A percentile compares a stretch with the other conserved stretches of the same genome.
These are phyloP conservation scores for Nakataea oryzae DNA, from an alignment of 2,329 filamentous ascomycete genomes.

Conservation along the genomic window DNA sequence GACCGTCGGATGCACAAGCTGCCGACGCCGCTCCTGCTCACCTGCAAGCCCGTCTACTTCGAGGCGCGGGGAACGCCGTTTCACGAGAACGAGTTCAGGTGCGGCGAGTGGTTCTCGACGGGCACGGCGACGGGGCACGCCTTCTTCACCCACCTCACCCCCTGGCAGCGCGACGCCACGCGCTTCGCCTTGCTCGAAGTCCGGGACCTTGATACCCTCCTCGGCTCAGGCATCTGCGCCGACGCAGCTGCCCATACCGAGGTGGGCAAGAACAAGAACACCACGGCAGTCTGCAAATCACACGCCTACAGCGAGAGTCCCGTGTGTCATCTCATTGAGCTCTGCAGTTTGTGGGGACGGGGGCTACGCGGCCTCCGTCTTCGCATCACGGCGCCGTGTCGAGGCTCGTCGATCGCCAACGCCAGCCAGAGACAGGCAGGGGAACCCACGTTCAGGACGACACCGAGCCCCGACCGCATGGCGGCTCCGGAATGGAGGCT, in stretches of 20 bases:
- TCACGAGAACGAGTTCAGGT: constrained; percentile 32
- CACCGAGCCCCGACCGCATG: no score
- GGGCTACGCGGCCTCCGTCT: constrained; percentile 28
- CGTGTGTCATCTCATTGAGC: constrained; percentile 18
- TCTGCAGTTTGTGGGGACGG: constrained; percentile 23
- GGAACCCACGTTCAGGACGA: no score
- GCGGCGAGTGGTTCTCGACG: constrained; percentile 33
- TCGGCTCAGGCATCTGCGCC: neutral
- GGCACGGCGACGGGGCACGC: constrained; percentile 29
- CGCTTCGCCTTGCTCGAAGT: constrained; percentile 31
- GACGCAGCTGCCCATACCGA: no score
- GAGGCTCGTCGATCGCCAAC: constrained; percentile 4
- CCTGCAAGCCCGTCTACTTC: constrained; percentile 28
- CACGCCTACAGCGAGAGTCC: neutral
- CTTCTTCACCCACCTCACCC: constrained; percentile 20
- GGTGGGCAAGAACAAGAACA: no score
- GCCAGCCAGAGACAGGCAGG: constrained; percentile 5
- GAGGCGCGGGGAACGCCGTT: constrained; percentile 31
- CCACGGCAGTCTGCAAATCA: neutral
- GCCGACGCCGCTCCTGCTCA: constrained; percentile 26
- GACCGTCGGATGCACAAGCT: constrained; percentile 26
- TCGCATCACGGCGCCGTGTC: constrained; percentile 21
- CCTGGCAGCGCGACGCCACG: constrained; percentile 31
- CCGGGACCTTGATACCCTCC: constrained; percentile 23
- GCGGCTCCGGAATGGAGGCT: constrained; percentile 7